A percentile compares a stretch with the other conserved stretches of the same genome.
Evolutionary conservation across 345 rosid genomes (phyloP).

Genomic region (Syzygium aromaticum): DNA sequence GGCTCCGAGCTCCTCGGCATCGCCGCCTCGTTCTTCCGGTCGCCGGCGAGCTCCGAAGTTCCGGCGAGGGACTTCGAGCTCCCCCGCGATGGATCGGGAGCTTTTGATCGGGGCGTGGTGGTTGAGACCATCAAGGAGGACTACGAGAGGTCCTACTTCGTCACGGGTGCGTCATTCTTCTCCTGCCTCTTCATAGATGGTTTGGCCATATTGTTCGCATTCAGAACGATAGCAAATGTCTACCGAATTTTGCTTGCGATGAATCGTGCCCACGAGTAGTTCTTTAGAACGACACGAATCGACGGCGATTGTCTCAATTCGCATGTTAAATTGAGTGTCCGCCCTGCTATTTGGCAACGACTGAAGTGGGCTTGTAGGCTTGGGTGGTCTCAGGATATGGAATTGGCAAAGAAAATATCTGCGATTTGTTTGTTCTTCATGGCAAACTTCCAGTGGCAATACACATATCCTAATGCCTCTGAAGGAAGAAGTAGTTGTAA

Average conservation of each 20-base stretch:
- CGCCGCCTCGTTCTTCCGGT: constrained; percentile 67
- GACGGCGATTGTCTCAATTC: not conserved
- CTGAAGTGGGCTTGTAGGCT: not conserved
- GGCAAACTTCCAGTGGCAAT: not conserved
- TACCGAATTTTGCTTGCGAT: not conserved
- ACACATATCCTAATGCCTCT: not conserved
- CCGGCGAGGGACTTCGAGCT: constrained; percentile 17
- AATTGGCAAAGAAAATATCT: not conserved
- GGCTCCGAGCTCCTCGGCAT: constrained; percentile 91
- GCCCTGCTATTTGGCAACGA: not conserved
- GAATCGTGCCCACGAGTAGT: not conserved
- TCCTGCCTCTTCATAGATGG: not conserved
- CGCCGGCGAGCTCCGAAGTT: constrained; percentile 14
- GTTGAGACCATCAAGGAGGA: constrained; percentile 66
- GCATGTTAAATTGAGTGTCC: not conserved
- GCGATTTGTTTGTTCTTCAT: not conserved
- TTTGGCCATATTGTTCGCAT: not conserved
- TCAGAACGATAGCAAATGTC: not conserved
- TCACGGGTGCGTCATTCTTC: constrained; percentile 42
- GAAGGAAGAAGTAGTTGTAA: not conserved
- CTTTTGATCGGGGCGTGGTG: constrained; percentile 44
- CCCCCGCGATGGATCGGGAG: constrained; percentile 36
- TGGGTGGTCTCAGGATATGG: not conserved
- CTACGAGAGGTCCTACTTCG: constrained; percentile 74
- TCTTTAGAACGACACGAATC: not conserved